A percentile compares a stretch with the other conserved stretches of the same genome.
Evolutionary conservation across 768 basidiomycete species (phyloP).

Genomic region (Mycena alexandri): DNA sequence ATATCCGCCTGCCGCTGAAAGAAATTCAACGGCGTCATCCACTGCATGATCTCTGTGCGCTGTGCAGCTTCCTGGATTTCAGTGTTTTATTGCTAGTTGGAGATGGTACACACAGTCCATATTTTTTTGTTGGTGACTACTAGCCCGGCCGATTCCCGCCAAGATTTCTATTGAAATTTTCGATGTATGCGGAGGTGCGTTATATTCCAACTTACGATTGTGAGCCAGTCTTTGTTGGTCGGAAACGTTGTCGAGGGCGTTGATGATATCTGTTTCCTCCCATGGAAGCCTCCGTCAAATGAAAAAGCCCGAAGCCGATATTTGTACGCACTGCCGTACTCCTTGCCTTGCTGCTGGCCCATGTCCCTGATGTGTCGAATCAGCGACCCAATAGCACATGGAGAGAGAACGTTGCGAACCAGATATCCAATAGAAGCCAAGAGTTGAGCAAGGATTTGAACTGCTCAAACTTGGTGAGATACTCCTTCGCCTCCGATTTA

Average conservation of each 20-base stretch:
- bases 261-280: neutral
- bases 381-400: neutral
- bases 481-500: conserved; percentile 1
- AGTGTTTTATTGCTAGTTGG: too few species aligned
- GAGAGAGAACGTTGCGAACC: neutral
- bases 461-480: neutral
- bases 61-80: neutral
- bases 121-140: neutral
- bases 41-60: conserved; percentile 10
- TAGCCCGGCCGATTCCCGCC: too few species aligned
- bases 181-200: too few species aligned
- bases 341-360: conserved; percentile 10
- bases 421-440: conserved; percentile 4
- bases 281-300: neutral
- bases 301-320: neutral
- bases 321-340: conserved; percentile 2
- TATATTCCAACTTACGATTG: too few species aligned
- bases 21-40: conserved; percentile 17
- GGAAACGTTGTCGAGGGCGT: neutral
- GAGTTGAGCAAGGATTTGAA: conserved; percentile 10
- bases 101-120: neutral
- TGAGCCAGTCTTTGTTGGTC: too few species aligned
- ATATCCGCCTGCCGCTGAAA: conserved; percentile 13
- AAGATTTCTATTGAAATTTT: too few species aligned
- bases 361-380: conserved; percentile 5